Percentiles rank a stretch among this genome's conserved stretches.
These are phyloP conservation scores for Periconia sp. DNA, from an alignment of 2,329 filamentous ascomycete genomes.

Conservation along the genomic window DNA sequence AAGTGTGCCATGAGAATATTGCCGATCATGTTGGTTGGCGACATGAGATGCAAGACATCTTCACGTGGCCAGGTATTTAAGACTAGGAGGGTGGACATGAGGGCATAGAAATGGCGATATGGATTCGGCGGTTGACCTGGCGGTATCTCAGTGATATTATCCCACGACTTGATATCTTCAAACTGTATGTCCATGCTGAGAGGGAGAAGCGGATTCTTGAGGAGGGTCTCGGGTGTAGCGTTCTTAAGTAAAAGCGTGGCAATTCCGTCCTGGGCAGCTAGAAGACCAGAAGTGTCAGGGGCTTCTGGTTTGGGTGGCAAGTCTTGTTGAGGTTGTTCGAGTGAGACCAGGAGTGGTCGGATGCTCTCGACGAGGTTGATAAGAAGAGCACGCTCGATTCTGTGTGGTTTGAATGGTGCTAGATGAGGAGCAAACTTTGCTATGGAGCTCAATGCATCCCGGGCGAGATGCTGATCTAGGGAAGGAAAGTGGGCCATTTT, in stretches of 20 bases:
- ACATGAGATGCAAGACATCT: constrained; percentile 19
- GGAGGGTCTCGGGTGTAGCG: background rate
- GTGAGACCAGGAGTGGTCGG: constrained; percentile 13
- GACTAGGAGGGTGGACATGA: constrained; percentile 21
- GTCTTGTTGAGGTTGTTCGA: background rate
- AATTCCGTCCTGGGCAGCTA: too few species aligned
- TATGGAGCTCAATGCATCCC: constrained; percentile 19
- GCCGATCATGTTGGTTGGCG: constrained; percentile 18
- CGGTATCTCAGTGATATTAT: constrained; percentile 10
- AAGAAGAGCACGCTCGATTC: constrained; percentile 22
- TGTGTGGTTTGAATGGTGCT: background rate
- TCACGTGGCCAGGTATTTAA: constrained; percentile 27
- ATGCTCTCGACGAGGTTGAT: constrained; percentile 17
- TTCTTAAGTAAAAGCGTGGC: background rate
- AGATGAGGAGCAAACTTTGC: constrained; percentile 10
- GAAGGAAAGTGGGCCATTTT: constrained; percentile 15
- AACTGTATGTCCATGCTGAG: constrained; percentile 1
- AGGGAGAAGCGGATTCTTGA: constrained; percentile 17
- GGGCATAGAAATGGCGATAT: constrained; percentile 17
- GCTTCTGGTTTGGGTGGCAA: background rate
- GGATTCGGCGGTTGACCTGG: constrained; percentile 7
- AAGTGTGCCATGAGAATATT: constrained; percentile 25
- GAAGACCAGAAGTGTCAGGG: background rate
- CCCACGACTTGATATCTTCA: constrained; percentile 13
- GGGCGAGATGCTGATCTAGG: constrained; percentile 16